Evolutionary conservation across 805 yeast species (phyloP).

Genomic region (Candida boleticola): DNA sequence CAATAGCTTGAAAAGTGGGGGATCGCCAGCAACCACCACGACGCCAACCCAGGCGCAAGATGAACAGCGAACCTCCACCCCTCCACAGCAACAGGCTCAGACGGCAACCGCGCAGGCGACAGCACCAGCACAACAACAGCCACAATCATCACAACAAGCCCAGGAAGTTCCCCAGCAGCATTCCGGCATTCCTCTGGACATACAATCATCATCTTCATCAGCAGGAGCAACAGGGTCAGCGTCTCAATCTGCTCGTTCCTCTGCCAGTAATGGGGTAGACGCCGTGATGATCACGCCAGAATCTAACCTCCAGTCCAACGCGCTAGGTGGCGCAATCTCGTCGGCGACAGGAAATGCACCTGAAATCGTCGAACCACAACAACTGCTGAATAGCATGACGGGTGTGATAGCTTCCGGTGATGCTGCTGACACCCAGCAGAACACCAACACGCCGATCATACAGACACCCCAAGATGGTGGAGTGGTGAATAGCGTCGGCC

Average conservation of each 20-base stretch:
- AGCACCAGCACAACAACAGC: not conserved
- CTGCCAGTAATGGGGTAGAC: not conserved
- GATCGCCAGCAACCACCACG: slow-evolving; percentile 16
- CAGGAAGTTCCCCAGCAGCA: too few species aligned
- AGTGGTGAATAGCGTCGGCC: not conserved
- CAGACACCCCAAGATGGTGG: not conserved
- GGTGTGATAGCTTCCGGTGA: not conserved
- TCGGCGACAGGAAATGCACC: not conserved
- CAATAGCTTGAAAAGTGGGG: slow-evolving; percentile 8
- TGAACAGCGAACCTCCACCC: not conserved
- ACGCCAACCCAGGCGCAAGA: slow-evolving; percentile 18
- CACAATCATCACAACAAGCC: not conserved
- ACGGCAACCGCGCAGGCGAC: not conserved
- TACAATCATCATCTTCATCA: not conserved
- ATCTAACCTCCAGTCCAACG: not conserved
- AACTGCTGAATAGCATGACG: not conserved
- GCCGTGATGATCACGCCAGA: not conserved
- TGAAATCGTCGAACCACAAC: not conserved
- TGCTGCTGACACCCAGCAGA: not conserved
- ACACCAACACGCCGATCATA: not conserved
- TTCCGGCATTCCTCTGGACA: too few species aligned
- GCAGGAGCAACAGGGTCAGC: not conserved
- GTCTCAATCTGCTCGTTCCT: not conserved
- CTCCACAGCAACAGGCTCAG: not conserved
- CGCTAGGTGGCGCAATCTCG: not conserved